Base-by-base conservation (phyloP, 225 moss, liverwort and hornwort species). In the Bryoerythrophyllum caledonicum region DNA sequence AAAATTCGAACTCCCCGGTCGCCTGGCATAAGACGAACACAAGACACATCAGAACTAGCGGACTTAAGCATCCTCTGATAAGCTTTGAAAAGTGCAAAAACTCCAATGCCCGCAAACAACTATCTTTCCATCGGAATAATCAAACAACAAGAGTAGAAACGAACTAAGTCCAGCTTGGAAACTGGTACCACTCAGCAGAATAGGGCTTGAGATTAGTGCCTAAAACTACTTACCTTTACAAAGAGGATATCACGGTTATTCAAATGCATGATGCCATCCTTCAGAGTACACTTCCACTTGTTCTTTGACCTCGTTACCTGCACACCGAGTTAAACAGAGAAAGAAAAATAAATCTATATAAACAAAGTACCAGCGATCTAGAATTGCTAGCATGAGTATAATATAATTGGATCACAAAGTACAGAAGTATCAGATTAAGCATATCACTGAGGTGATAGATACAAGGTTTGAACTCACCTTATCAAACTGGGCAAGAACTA, bases 401-500 rank as follows among this genome's bases (percentile, higher is more conserved):
- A 40, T n/a, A n/a, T n/a, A n/a, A n/a, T n/a, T n/a, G n/a, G n/a
- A 43, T 25, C 27, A 53, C 13, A 13, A 16, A 51, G 71, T 20
- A 4, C 25, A n/a, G 14, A 53, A 25, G 44, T 6, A 58, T 67
- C 15, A 58, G 23, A 32, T 6, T 34, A 11, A 26, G 10, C 56
- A 32, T 56, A 38, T 72, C 44, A 43, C 21, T 14, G 27, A 52
- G 44, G 9, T 48, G 43, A 27, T 10, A 46, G 0, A 53, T 73
- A 57, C 19, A 67, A 40, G 35, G 49, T n/a, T 53, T 5, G 24
- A 27, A 72, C 74, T 28, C 34, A 93, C 95, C 95, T 99, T 99
- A 72, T 99, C 97, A 88, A 99, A 99, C 73, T 95, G 97, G 49
- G 97, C 97, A 73, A 99, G 91, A 65, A 99, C 97, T 79, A 99